Base-by-base conservation (phyloP, 225 moss, liverwort and hornwort genomes). In the Neckera pumila region DNA sequence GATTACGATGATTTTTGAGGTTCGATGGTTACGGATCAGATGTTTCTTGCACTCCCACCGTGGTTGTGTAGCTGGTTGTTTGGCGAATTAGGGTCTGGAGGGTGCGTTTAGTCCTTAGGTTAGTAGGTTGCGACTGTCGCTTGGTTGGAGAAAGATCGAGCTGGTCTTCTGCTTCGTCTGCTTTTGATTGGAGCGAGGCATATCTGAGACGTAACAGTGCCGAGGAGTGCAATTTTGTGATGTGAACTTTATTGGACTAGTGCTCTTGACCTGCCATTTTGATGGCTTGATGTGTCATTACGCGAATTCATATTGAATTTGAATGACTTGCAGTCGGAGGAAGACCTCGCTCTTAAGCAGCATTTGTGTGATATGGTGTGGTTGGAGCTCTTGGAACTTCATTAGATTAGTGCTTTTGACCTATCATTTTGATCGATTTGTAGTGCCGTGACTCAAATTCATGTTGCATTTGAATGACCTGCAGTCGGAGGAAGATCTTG, bases 401-500 rank as follows among this genome's bases (percentile, higher is more conserved):
- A 17, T 61, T 38, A 42, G 36, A 51, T n/a, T 80, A 25, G 61
- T 86, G 76, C 21, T 47, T 45, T 87, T 70, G 56, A 69, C 57
- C 14, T 82, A 42, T 42, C 45, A 45, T 62, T 67, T 75, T 43
- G 87, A 85, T 76, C 59, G 85, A 71, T 63, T 76, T 85, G 26
- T 54, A 42, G 36, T 71, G n/a, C 58, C 30, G 57, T 38, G 82
- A 78, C 72, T 87, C 12, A 34, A 83, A 57, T 86, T 86, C 30
- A 69, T 82, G 69, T 87, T 89, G 82, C 59, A 40, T 62, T 73
- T 83, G 74, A 51, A 86, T 89, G 67, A 45, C 57, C 57, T 90
- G 86, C 92, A 92, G 92, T 92, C 91, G 42, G 92, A 92, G 86
- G 92, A 92, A 86, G 92, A 92, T 87, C 88, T 96, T 74, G 97